Conservation (phyloP, 768 basidiomycete species). For the Boletus eberwhitei region DNA sequence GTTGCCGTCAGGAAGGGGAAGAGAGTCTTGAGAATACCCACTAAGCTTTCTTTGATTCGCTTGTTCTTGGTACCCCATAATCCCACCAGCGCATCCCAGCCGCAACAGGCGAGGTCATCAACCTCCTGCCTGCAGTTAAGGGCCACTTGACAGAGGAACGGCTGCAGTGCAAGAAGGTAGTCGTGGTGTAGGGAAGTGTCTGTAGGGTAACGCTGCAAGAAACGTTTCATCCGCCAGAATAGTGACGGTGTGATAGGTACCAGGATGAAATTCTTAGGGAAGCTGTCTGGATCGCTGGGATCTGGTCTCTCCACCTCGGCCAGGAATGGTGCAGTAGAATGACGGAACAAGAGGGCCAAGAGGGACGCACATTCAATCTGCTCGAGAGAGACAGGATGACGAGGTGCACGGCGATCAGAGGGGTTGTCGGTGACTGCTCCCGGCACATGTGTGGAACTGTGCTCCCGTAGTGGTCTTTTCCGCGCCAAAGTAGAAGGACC, state of each 20-base stretch:
- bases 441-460: constrained; percentile 21
- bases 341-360: constrained; percentile 56
- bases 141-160: constrained; percentile 70
- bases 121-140: constrained; percentile 67
- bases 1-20: constrained; percentile 64
- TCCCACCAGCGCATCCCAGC: constrained; percentile 62
- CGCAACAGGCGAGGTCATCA: constrained; percentile 52
- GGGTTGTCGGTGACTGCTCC: constrained; percentile 17
- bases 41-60: constrained; percentile 71
- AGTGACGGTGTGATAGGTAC: constrained; percentile 40
- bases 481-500: constrained; percentile 12
- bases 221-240: constrained; percentile 55
- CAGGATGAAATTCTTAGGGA: constrained; percentile 26
- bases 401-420: constrained; percentile 21
- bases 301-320: constrained; percentile 32
- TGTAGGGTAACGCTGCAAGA: constrained; percentile 60
- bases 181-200: constrained; percentile 82
- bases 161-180: constrained; percentile 65
- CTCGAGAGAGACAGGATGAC: constrained; percentile 43
- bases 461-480: constrained; percentile 26
- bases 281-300: constrained; percentile 26
- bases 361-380: constrained; percentile 72
- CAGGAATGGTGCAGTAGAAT: constrained; percentile 57
- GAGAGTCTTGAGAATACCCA: constrained; percentile 67
- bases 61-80: constrained; percentile 82